Conservation (phyloP, 371 early-diverging fungal species). For the Mucor piriformis region DNA sequence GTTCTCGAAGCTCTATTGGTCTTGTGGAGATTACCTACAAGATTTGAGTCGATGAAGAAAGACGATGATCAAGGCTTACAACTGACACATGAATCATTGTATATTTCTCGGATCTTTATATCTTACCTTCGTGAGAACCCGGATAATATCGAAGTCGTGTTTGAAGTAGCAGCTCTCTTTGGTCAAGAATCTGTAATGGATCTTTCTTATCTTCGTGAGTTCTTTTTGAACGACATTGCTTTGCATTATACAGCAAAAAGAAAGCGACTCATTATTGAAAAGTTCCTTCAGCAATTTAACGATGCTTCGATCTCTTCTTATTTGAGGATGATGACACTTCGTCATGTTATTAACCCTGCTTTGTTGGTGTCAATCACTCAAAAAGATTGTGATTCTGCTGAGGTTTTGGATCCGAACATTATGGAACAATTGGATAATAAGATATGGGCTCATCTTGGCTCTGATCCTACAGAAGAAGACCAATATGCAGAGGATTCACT, state of each 20-base stretch:
- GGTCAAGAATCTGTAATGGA: constrained; percentile 74
- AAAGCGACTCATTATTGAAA: constrained; percentile 69
- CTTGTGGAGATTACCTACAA: constrained; percentile 62
- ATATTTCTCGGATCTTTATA: constrained; percentile 56
- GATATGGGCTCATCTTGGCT: constrained; percentile 71
- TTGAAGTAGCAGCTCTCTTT: constrained; percentile 76
- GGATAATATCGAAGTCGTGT: constrained; percentile 71
- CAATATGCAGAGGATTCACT: constrained; percentile 73
- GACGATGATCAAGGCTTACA: constrained; percentile 57
- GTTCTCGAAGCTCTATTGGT: constrained; percentile 59
- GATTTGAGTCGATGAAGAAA: constrained; percentile 51
- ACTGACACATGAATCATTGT: constrained; percentile 58
- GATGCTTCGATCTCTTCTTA: constrained; percentile 46
- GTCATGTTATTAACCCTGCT: constrained; percentile 81
- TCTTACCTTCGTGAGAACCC: constrained; percentile 60
- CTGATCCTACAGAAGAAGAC: constrained; percentile 55
- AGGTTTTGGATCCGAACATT: constrained; percentile 67
- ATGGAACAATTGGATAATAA: constrained; percentile 69
- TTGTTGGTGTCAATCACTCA: constrained; percentile 64
- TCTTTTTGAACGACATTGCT: constrained; percentile 72
- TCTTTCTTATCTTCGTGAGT: constrained; percentile 59
- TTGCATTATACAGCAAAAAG: constrained; percentile 54
- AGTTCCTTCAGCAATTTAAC: constrained; percentile 68
- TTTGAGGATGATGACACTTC: constrained; percentile 69
- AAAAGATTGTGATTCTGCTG: constrained; percentile 48